These are phyloP conservation scores for Vitis amurensis DNA, from an alignment of 164 flowering plant species.

Conservation along the genomic window DNA sequence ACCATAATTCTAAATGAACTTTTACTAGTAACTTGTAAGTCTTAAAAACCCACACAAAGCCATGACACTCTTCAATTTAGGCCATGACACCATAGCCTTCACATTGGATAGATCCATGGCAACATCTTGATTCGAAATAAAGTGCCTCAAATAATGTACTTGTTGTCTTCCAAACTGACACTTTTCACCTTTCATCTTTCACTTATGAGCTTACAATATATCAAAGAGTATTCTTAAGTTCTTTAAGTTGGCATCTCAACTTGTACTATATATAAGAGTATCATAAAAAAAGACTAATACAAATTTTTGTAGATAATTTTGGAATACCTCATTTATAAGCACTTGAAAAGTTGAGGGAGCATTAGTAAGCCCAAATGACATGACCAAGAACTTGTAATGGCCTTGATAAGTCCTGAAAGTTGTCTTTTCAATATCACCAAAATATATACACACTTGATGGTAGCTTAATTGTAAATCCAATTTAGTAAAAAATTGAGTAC, in stretches of 20 bases:
- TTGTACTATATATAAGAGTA: neutral
- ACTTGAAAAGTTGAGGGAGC: too few relatives aligned
- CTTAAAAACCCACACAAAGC: neutral
- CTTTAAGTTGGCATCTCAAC: neutral
- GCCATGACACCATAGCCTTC: neutral
- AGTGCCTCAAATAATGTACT: neutral
- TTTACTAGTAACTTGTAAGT: neutral
- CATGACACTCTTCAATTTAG: neutral
- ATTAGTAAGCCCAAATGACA: too few relatives aligned
- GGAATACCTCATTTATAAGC: too few relatives aligned
- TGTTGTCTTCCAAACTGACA: neutral
- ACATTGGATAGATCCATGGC: neutral
- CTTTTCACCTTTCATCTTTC: neutral
- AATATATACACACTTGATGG: neutral
- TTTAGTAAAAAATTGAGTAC: neutral
- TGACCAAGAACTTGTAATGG: neutral
- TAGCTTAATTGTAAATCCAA: neutral
- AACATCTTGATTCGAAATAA: neutral
- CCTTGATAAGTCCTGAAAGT: constrained; percentile 1
- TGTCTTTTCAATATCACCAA: neutral
- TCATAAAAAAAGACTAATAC: neutral
- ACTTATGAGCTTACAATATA: neutral
- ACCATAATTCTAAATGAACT: neutral
- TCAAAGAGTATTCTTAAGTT: neutral
- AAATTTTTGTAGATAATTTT: too few relatives aligned